phyloP scores from a whole-genome alignment of 306 rosid genomes.

The Fragaria ananassa region DNA sequence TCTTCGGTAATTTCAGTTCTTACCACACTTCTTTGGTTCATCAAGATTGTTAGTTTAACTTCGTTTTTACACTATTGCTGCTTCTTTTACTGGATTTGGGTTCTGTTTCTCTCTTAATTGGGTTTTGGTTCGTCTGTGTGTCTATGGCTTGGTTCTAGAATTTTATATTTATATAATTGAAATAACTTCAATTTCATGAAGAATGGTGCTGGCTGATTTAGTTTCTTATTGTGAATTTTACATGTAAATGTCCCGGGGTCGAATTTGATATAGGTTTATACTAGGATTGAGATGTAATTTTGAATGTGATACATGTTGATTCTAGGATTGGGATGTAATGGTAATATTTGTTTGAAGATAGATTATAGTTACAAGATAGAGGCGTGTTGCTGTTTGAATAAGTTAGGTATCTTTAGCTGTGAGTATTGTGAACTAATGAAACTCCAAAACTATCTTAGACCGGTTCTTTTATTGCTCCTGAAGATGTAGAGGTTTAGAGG shows the following conservation, averaged over 20 bases:
- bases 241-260: neutral
- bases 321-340: too few species aligned
- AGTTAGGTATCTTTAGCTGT: too few species aligned
- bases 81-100: neutral
- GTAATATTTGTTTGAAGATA: too few species aligned
- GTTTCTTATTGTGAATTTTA: neutral
- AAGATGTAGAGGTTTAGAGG: too few species aligned
- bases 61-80: neutral
- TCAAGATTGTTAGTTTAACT: neutral
- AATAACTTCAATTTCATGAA: neutral
- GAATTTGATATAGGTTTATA: neutral
- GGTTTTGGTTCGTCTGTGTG: neutral
- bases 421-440: too few species aligned
- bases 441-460: too few species aligned
- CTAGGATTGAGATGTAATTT: neutral
- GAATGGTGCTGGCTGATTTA: neutral
- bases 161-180: neutral
- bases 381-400: too few species aligned
- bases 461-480: too few species aligned
- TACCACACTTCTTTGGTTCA: neutral
- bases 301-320: neutral
- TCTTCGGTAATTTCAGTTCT: neutral
- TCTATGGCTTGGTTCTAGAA: neutral
- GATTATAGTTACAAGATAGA: too few species aligned
- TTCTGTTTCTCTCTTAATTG: neutral